A percentile compares a stretch with the other conserved stretches of the same genome.
Evolutionary conservation across 345 rosid species (phyloP).

Genomic region (Raphanus sativus): DNA sequence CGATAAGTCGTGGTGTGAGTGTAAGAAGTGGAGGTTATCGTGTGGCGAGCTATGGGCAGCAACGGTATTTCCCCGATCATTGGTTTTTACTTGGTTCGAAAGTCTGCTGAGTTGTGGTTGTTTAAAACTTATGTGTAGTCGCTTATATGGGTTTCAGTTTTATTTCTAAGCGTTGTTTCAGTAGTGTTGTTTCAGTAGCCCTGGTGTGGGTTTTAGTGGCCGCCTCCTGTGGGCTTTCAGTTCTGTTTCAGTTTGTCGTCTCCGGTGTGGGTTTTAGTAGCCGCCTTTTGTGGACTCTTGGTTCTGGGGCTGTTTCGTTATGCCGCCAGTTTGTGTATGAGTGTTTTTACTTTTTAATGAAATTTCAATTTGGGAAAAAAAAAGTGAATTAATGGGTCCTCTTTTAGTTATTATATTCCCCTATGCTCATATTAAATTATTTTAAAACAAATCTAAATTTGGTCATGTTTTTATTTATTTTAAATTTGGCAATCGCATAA

Average conservation of each 20-base stretch:
- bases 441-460: constrained; percentile 9
- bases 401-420: constrained; percentile 2
- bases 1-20: neutral
- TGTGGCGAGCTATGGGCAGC: no score
- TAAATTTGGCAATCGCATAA: constrained; percentile 26
- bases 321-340: no score
- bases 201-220: neutral
- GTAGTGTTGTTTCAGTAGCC: neutral
- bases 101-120: no score
- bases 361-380: no score
- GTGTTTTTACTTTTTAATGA: no score
- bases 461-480: constrained; percentile 17
- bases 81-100: no score
- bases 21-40: neutral
- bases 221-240: neutral
- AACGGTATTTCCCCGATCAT: no score
- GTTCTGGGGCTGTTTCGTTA: neutral
- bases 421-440: neutral
- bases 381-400: constrained; percentile 32
- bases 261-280: neutral
- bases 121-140: no score
- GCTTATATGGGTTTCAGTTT: neutral
- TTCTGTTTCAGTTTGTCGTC: neutral
- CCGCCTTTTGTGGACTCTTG: neutral
- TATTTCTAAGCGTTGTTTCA: neutral